Base-by-base conservation (phyloP, 495 filamentous ascomycete species). In the Barbatosphaeria neglecta region DNA sequence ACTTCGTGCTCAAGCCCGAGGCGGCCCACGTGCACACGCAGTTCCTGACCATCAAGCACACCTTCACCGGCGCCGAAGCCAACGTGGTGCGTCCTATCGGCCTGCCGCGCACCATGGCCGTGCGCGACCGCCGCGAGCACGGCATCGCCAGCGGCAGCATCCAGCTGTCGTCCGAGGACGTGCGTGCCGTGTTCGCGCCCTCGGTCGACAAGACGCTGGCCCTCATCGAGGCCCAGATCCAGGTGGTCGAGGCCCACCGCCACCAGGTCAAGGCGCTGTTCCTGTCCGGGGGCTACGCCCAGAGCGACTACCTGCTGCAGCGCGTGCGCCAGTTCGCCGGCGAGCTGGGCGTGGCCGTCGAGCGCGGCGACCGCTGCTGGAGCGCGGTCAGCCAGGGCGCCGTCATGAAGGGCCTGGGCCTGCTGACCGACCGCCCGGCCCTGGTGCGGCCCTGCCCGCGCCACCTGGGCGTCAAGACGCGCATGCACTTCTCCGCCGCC, bases 21-120 rank as follows among this genome's bases (percentile, higher is more conserved):
- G 49, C 55, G 11, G 59, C 49, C 24, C 27, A 52, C 10, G 33
- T 65, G 5, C 53, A 61, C 16, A 46, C 49, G 8, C 42, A 48
- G 7, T 65, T 65, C 28, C 52, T 61, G 33, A 38, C 43, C 6
- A 52, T 59, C 45, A 65, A 65, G 53, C 55, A 58, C 35, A 25
- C 25, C 2, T 63, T 57, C 37, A 50, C 47, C 20, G 60, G 58
- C 7, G 50, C 45, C 11, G 51, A 59, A 8, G 44, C 43, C 9
- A 50, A 51, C 16, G 46, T 60, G 10, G 48, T 43, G 2, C 44
- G 24, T 15, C 47, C 52, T 0, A 43, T 54, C 7, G 46, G 49
- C 20, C 25, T 57, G 17, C 51, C 51, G 17, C 55, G 50, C 20
- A 44, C 43, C 10, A 44, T 50, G n/a, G 45, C 25, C 41, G 46